Base-by-base conservation (phyloP, 164 flowering plant genomes). In the Liquidambar formosana region DNA sequence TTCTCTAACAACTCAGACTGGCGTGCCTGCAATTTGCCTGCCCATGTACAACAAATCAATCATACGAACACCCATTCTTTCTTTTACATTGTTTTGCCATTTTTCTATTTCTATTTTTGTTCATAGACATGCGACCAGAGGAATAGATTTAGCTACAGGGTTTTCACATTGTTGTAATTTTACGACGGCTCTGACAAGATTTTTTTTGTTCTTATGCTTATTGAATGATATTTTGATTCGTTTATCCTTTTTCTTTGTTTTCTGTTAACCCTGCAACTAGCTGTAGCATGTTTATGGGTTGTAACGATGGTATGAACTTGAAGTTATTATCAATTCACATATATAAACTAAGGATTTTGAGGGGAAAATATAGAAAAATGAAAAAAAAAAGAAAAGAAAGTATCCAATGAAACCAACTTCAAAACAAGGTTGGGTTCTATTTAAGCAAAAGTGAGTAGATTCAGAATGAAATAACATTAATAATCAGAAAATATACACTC, bases 1-100 rank as follows among this genome's bases (percentile, higher is more conserved):
- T 26, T 49, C 49, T 25, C 26, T 71, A 63, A 66, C 57, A 44
- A 13, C 48, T 11, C 67, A 45, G 16, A 47, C 59, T 23, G 43
- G 28, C 62, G 26, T 27, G 58, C 45, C 54, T 68, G 57, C 75
- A 68, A 64, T 51, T 51, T 28, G 16, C 49, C 76, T 64, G 71
- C 77, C 58, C 65, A 12, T 71, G 81, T 70, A 73, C 56, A 70
- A 82, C 70, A 72, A 22, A 66, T 53, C 59, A 59, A 43, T 53
- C 68, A 69, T 63, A 76, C 71, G 28, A 23, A 38, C 60, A 63
- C 18, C 33, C 54, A 26, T 65, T 72, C 62, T 61, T 75, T 78
- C 47, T 43, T 73, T 67, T 47, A 22, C 13, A 21, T 64, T 45
- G 13, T 68, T 69, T 74, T 26, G 1, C 5, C n/a, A 13, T 49